Conservation (phyloP, 2,329 filamentous ascomycete species). For the Thermothelomyces thermophilus region DNA sequence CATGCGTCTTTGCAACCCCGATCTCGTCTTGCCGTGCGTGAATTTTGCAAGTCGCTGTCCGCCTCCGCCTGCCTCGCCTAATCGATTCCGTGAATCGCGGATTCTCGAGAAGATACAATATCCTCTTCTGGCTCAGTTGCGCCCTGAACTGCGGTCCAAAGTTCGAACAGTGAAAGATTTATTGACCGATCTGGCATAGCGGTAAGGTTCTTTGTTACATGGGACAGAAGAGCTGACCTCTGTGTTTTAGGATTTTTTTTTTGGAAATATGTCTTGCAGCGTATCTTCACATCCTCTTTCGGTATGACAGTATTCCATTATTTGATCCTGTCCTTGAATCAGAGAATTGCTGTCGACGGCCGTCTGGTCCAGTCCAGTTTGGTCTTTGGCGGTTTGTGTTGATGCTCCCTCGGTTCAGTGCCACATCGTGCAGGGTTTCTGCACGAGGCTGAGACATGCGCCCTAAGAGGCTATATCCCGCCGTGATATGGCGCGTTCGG, state of each 20-base stretch:
- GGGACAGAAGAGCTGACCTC: constrained; percentile 1
- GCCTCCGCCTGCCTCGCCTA: neutral
- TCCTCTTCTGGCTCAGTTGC: neutral
- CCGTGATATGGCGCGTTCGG: neutral
- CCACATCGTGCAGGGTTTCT: no score
- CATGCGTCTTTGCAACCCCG: constrained; percentile 7
- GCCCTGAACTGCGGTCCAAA: neutral
- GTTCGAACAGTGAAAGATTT: neutral
- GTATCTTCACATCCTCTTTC: no score
- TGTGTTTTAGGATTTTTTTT: neutral
- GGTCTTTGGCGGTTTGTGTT: constrained; percentile 1
- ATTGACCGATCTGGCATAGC: neutral
- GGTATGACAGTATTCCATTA: no score
- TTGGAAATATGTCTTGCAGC: no score
- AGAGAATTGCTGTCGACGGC: no score
- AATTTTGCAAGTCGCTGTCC: constrained; percentile 8
- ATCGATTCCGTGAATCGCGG: neutral
- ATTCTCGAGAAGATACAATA: neutral
- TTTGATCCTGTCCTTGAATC: no score
- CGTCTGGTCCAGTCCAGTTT: neutral
- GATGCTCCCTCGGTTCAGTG: neutral
- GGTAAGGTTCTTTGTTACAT: constrained; percentile 1
- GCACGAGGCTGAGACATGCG: neutral
- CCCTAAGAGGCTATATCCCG: neutral
- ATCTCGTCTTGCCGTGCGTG: constrained; percentile 11